phyloP scores from a whole-genome alignment of 345 rosid species.

The Litchi chinensis region DNA sequence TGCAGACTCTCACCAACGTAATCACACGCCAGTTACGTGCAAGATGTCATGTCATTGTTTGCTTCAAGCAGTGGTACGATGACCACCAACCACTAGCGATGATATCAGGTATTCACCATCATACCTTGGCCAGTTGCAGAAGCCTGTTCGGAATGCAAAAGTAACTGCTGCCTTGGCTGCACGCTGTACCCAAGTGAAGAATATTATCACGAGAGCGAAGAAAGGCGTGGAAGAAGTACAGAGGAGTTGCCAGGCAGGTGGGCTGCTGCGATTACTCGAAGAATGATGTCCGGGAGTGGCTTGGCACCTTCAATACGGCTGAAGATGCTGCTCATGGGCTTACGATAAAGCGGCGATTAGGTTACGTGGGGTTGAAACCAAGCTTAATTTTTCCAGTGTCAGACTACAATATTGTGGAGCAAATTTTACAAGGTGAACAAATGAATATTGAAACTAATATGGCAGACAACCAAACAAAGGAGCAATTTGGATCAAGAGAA shows the following conservation, averaged over 20 bases:
- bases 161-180: background rate
- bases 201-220: background rate
- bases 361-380: slow-evolving; percentile 35
- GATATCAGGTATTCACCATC: background rate
- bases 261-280: slow-evolving; percentile 41
- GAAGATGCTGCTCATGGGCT: slow-evolving; percentile 27
- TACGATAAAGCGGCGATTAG: slow-evolving; percentile 30
- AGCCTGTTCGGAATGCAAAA: background rate
- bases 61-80: too few relatives aligned
- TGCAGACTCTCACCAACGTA: too few relatives aligned
- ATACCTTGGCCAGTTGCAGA: background rate
- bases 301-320: slow-evolving; percentile 30
- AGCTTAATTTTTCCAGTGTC: slow-evolving; percentile 35
- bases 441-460: too few relatives aligned
- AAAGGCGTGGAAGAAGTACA: slow-evolving; percentile 22
- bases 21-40: too few relatives aligned
- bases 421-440: too few relatives aligned
- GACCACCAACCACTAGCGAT: background rate
- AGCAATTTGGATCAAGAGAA: too few relatives aligned
- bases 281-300: slow-evolving; percentile 26
- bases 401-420: slow-evolving; percentile 12
- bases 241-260: slow-evolving; percentile 44
- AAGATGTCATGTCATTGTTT: too few relatives aligned
- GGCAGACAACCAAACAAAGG: too few relatives aligned
- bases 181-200: background rate